Evolutionary conservation across 192 early-diverging fungal genomes (phyloP).

Genomic region (Glomus cerebriforme): DNA sequence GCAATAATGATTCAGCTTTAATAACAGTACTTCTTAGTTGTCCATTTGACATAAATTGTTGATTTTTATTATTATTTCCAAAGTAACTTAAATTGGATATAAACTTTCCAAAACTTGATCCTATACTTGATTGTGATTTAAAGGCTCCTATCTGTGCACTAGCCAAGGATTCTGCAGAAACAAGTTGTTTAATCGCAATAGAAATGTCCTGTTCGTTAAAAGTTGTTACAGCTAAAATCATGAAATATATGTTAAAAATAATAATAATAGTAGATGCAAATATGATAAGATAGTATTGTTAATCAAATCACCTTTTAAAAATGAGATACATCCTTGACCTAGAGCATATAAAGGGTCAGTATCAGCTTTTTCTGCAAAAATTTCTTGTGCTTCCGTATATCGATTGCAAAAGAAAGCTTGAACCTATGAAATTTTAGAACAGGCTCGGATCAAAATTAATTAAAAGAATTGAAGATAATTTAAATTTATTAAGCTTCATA

Average conservation of each 20-base stretch:
- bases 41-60: slow-evolving; percentile 52
- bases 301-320: slow-evolving; percentile 55
- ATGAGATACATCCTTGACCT: slow-evolving; percentile 53
- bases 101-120: slow-evolving; percentile 40
- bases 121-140: slow-evolving; percentile 41
- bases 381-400: slow-evolving; percentile 50
- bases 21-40: slow-evolving; percentile 54
- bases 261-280: background rate
- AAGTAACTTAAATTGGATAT: slow-evolving; percentile 42
- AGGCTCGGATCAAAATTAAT: background rate
- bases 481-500: background rate
- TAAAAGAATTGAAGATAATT: background rate
- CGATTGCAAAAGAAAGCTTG: slow-evolving; percentile 58
- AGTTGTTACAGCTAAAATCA: slow-evolving; percentile 42
- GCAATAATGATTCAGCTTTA: slow-evolving; percentile 51
- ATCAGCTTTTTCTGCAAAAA: slow-evolving; percentile 49
- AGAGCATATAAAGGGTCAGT: slow-evolving; percentile 56
- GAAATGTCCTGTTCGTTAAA: slow-evolving; percentile 49
- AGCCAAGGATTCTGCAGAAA: slow-evolving; percentile 46
- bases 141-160: slow-evolving; percentile 53
- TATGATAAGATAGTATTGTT: background rate
- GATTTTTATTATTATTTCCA: slow-evolving; percentile 39
- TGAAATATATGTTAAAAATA: slow-evolving; percentile 8
- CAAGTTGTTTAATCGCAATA: slow-evolving; percentile 43
- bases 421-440: slow-evolving; percentile 3